These are phyloP conservation scores for Grosmannia clavigera DNA, from an alignment of 2,329 filamentous ascomycete species.

Conservation along the genomic window DNA sequence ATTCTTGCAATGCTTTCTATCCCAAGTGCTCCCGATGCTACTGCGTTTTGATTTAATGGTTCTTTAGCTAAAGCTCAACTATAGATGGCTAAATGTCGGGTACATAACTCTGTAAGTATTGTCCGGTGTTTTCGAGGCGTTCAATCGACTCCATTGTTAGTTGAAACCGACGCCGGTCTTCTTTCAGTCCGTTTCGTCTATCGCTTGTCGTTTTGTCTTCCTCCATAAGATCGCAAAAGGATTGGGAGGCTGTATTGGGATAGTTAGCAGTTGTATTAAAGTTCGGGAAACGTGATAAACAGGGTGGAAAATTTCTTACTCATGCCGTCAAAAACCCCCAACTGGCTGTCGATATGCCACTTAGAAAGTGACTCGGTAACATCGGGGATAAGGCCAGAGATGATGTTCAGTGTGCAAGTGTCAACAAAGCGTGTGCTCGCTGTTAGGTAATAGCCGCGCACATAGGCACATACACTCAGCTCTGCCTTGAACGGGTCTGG, in stretches of 20 bases:
- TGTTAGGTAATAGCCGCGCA: slow-evolving; percentile 57
- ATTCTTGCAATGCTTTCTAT: not conserved
- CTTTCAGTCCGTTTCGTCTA: slow-evolving; percentile 19
- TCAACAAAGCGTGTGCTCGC: slow-evolving; percentile 55
- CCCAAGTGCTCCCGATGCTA: not conserved
- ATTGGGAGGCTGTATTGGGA: slow-evolving; percentile 2
- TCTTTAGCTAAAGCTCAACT: not conserved
- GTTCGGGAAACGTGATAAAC: not conserved
- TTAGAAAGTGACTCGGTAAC: slow-evolving; percentile 26
- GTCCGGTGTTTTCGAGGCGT: slow-evolving; percentile 16
- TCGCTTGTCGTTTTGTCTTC: slow-evolving; percentile 22
- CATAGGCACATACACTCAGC: slow-evolving; percentile 47
- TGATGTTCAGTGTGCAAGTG: slow-evolving; percentile 31
- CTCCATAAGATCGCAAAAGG: slow-evolving; percentile 24
- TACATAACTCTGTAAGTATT: not conserved
- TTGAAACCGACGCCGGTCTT: slow-evolving; percentile 20
- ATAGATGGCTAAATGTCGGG: not conserved
- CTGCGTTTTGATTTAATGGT: not conserved
- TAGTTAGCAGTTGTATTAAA: not conserved
- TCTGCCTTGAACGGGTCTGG: slow-evolving; percentile 47
- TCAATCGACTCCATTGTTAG: slow-evolving; percentile 23
- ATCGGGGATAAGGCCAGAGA: slow-evolving; percentile 35
- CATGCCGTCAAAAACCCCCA: slow-evolving; percentile 25
- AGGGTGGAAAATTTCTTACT: slow-evolving; percentile 14
- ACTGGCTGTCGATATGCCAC: slow-evolving; percentile 28